phyloP scores from a whole-genome alignment of 2,329 filamentous ascomycete genomes.

The Sclerotinia nivalis region DNA sequence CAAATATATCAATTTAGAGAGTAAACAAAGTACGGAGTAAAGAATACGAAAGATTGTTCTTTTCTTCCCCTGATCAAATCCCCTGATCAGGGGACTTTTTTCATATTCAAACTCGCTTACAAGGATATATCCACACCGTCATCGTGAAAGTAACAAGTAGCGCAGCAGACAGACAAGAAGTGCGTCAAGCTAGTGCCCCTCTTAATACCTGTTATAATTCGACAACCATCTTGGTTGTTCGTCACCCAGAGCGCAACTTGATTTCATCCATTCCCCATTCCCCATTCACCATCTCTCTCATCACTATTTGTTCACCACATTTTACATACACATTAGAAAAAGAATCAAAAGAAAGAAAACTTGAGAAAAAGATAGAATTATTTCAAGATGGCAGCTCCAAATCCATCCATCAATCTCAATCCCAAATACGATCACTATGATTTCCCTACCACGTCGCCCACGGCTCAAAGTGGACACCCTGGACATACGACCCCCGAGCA shows the following conservation, averaged over 20 bases:
- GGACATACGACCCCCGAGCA: slow-evolving; percentile 84
- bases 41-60: too few relatives aligned
- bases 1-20: not conserved
- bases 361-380: not conserved
- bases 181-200: slow-evolving; percentile 14
- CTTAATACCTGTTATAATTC: not conserved
- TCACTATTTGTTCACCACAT: not conserved
- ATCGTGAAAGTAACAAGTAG: not conserved
- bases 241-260: not conserved
- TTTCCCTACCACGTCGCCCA: slow-evolving; percentile 77
- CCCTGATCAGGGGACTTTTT: slow-evolving; percentile 1
- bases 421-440: slow-evolving; percentile 97
- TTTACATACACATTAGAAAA: not conserved
- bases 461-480: slow-evolving; percentile 73
- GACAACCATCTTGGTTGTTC: not conserved
- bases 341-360: not conserved
- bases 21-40: too few relatives aligned
- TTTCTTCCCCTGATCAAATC: not conserved
- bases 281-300: not conserved
- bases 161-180: not conserved
- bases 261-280: too few relatives aligned
- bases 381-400: slow-evolving; percentile 36
- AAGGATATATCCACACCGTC: slow-evolving; percentile 3
- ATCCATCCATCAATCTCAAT: slow-evolving; percentile 55
- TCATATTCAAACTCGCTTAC: slow-evolving; percentile 6